Percentiles rank a stretch among this genome's conserved stretches.
phyloP scores from a whole-genome alignment of 257 asterid species.

The Nicotiana tabacum region DNA sequence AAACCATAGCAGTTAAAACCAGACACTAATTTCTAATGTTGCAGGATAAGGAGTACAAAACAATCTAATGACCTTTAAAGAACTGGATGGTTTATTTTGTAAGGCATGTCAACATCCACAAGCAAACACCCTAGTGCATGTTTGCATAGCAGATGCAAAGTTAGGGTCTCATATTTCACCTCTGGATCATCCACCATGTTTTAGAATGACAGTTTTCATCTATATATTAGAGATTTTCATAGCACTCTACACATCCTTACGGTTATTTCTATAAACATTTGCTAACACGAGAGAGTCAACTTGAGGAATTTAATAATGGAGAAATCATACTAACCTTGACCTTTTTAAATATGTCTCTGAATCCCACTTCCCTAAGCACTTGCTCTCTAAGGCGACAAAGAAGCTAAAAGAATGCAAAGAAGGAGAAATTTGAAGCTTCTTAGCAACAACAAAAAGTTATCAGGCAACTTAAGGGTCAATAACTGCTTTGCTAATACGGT shows the following conservation, averaged over 20 bases:
- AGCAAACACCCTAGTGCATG: not conserved
- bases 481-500: not conserved
- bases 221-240: not conserved
- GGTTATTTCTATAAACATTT: not conserved
- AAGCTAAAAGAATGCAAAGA: slow-evolving; percentile 35
- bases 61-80: not conserved
- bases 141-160: not conserved
- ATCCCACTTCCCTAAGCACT: slow-evolving; percentile 87
- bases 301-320: not conserved
- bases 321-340: slow-evolving; percentile 55
- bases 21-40: not conserved
- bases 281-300: not conserved
- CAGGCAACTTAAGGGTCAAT: not conserved
- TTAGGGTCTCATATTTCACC: not conserved
- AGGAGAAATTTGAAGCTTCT: not conserved
- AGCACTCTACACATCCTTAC: not conserved
- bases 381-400: slow-evolving; percentile 94
- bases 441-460: not conserved
- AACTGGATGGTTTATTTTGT: not conserved
- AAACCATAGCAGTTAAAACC: not conserved
- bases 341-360: slow-evolving; percentile 85
- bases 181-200: not conserved
- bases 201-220: not conserved
- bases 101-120: not conserved
- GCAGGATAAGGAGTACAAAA: slow-evolving; percentile 1